Evolutionary conservation across 768 basidiomycete species (phyloP).

Genomic region (Mycena belliarum): DNA sequence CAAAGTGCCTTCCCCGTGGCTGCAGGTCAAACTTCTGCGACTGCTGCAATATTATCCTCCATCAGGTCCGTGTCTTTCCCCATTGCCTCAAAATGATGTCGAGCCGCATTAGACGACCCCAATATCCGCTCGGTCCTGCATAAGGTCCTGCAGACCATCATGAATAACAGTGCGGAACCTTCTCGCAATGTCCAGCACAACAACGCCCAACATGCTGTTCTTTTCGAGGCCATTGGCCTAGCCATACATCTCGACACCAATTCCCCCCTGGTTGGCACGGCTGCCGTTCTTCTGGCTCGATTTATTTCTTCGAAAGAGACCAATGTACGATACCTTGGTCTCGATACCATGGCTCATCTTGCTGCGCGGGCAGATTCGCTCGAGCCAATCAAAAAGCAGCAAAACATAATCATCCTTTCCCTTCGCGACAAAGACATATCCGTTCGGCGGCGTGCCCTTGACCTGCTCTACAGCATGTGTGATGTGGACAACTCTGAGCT

Average conservation of each 20-base stretch:
- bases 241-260: constrained; percentile 95
- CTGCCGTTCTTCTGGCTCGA: constrained; percentile 87
- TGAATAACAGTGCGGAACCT: constrained; percentile 89
- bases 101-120: constrained; percentile 67
- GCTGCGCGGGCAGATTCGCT: constrained; percentile 92
- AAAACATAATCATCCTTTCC: constrained; percentile 91
- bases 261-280: constrained; percentile 83
- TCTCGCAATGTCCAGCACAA: constrained; percentile 97
- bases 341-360: constrained; percentile 98
- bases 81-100: constrained; percentile 1
- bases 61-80: constrained; percentile 58
- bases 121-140: constrained; percentile 76
- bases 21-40: constrained; percentile 93
- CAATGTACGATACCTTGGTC: constrained; percentile 94
- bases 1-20: constrained; percentile 96
- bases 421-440: constrained; percentile 97
- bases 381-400: constrained; percentile 91
- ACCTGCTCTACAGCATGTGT: constrained; percentile 98
- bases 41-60: constrained; percentile 95
- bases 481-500: constrained; percentile 95
- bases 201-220: constrained; percentile 96
- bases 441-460: constrained; percentile 89
- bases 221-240: constrained; percentile 96
- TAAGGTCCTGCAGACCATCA: constrained; percentile 83
- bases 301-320: constrained; percentile 99